Evolutionary conservation across 345 rosid genomes (phyloP).

Genomic region (Camelina laxa): DNA sequence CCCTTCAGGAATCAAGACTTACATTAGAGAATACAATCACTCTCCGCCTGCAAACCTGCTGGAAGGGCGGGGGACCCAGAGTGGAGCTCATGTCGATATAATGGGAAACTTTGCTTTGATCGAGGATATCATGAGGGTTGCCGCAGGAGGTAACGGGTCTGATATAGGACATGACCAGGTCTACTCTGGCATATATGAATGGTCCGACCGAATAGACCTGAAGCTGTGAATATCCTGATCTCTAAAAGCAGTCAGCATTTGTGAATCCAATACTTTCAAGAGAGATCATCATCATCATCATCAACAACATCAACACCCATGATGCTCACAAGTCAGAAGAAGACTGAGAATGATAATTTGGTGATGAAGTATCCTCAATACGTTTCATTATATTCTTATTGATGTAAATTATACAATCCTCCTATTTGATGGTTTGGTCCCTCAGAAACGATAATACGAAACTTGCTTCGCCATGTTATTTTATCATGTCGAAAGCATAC

Average conservation of each 20-base stretch:
- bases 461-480: slow-evolving; percentile 38
- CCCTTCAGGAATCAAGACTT: slow-evolving; percentile 80
- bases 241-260: slow-evolving; percentile 27
- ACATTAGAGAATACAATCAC: slow-evolving; percentile 79
- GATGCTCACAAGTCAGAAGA: slow-evolving; percentile 31
- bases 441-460: neutral
- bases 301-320: neutral
- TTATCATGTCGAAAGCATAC: slow-evolving; percentile 27
- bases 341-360: slow-evolving; percentile 31
- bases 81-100: slow-evolving; percentile 92
- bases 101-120: slow-evolving; percentile 97
- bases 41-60: slow-evolving; percentile 84
- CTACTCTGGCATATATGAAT: slow-evolving; percentile 75
- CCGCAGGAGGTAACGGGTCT: slow-evolving; percentile 82
- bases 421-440: slow-evolving; percentile 19
- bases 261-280: slow-evolving; percentile 29
- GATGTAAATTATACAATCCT: slow-evolving; percentile 35
- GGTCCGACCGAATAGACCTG: slow-evolving; percentile 81
- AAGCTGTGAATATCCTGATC: slow-evolving; percentile 49
- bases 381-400: slow-evolving; percentile 9
- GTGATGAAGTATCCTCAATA: slow-evolving; percentile 29
- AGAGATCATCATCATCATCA: slow-evolving; percentile 6
- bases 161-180: slow-evolving; percentile 87
- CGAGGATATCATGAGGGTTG: slow-evolving; percentile 84
- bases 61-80: slow-evolving; percentile 92